Evolutionary conservation across 1,139 yeast species (phyloP).

Genomic region (Kluyveromyces sp.): DNA sequence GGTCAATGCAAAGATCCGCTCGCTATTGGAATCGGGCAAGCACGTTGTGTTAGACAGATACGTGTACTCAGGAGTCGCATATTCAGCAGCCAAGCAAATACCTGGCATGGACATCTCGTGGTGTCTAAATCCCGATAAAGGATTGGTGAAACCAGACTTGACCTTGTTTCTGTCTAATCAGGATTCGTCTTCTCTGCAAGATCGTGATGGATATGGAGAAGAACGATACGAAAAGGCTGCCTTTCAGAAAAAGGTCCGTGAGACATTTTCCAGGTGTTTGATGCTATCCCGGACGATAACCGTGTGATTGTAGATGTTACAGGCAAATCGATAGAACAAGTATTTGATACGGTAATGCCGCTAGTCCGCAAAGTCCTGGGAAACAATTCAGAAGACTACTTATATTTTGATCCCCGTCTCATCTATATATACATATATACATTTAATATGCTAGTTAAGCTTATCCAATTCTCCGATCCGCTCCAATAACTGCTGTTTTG

Average conservation of each 20-base stretch:
- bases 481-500: conserved; percentile 48
- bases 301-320: conserved; percentile 55
- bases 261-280: conserved; percentile 46
- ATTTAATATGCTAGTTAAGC: conserved; percentile 13
- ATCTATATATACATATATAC: neutral
- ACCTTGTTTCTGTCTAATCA: conserved; percentile 68
- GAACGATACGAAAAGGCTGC: conserved; percentile 77
- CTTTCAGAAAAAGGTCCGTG: conserved; percentile 65
- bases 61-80: conserved; percentile 88
- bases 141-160: conserved; percentile 81
- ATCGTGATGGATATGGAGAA: conserved; percentile 79
- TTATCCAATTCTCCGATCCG: conserved; percentile 45
- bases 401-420: conserved; percentile 5
- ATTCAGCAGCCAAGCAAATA: conserved; percentile 66
- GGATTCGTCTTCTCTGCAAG: conserved; percentile 38
- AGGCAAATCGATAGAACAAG: conserved; percentile 48
- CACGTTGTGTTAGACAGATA: conserved; percentile 76
- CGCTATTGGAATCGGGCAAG: conserved; percentile 43
- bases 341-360: conserved; percentile 20
- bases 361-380: conserved; percentile 2
- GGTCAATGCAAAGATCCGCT: conserved; percentile 41
- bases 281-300: conserved; percentile 23
- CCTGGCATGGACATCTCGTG: conserved; percentile 53
- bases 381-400: conserved; percentile 4
- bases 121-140: conserved; percentile 76